These are phyloP conservation scores for Alternaria sp. DNA, from an alignment of 2,329 filamentous ascomycete species.

Conservation along the genomic window DNA sequence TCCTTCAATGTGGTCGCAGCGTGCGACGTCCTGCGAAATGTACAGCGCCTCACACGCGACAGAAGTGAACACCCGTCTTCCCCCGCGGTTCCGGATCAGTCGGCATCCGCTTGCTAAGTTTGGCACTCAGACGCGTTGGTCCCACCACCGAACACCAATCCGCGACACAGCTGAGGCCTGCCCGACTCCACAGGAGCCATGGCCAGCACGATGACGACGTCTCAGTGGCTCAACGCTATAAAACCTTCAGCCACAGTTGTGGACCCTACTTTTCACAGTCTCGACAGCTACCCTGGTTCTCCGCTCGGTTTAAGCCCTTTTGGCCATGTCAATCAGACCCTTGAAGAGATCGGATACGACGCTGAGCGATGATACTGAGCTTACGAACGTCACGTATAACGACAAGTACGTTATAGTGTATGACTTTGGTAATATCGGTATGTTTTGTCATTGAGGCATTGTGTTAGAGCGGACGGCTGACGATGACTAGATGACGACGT, in stretches of 20 bases:
- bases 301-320: not conserved
- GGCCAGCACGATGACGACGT: conserved; percentile 10
- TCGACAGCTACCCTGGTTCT: not conserved
- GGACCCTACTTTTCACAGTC: not conserved
- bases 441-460: not conserved
- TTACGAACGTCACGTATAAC: conserved; percentile 34
- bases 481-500: conserved; percentile 19
- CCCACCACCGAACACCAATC: conserved; percentile 25
- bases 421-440: conserved; percentile 35
- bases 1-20: not conserved
- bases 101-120: conserved; percentile 22
- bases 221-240: conserved; percentile 9
- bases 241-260: conserved; percentile 19
- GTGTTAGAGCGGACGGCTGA: not conserved
- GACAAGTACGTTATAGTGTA: conserved; percentile 44
- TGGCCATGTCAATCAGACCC: conserved; percentile 23
- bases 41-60: not conserved
- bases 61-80: not conserved
- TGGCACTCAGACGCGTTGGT: conserved; percentile 11
- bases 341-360: conserved; percentile 32
- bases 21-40: not conserved
- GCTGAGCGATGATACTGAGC: conserved; percentile 31
- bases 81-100: conserved; percentile 14
- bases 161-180: conserved; percentile 19
- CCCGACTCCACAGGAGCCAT: conserved; percentile 10